Evolutionary conservation across 2,329 filamentous ascomycete species (phyloP), one percentile per base, ranked within the genome.

Genomic region (Colletotrichum sp.): DNA sequence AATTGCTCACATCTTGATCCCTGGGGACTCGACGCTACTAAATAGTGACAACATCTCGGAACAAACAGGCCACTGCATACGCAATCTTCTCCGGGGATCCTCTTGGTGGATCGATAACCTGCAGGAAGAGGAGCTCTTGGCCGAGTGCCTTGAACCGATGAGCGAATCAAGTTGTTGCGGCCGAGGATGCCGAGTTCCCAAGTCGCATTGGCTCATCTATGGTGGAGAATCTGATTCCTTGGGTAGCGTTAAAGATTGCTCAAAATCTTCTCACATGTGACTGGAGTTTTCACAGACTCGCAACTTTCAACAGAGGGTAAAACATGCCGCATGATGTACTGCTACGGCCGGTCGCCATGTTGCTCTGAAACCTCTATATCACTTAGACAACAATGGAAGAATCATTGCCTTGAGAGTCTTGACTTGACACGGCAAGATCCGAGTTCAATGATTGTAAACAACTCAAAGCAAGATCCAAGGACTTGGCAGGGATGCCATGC

Each of bases 111-210:
- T 21, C 66, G 58, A 73, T 70, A 24, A 65, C 28, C 21, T 24
- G 60, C 60, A 66, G 66, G 18, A 58, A 56, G 12, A 21, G 28
- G 10, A 13, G 32, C n/a, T 28, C 71, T 70, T 65, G 48, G 60
- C 66, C 36, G 13, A 58, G 28, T 65, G 60, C 58, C 48, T 58
- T 36, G 30, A 52, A n/a, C 34, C 43, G 48, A 52, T n/a, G 58
- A 21, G 34, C 34, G 60, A 60, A 70, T 70, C 71, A 73, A 12
- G 26, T 16, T 28, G 16, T 64, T 6, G 4, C 48, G 66, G 66
- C 66, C 71, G 43, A 70, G 71, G 24, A 34, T 48, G 71, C 71
- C 71, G 71, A 66, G 48, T 55, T 38, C 12, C 24, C 60, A 65
- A 38, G 43, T 28, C 6, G 8, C 24, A 56, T 65, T 9, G 34